A percentile compares a stretch with the other conserved stretches of the same genome.
phyloP scores from a whole-genome alignment of 805 yeast species.

The Candida silvicultrix region DNA sequence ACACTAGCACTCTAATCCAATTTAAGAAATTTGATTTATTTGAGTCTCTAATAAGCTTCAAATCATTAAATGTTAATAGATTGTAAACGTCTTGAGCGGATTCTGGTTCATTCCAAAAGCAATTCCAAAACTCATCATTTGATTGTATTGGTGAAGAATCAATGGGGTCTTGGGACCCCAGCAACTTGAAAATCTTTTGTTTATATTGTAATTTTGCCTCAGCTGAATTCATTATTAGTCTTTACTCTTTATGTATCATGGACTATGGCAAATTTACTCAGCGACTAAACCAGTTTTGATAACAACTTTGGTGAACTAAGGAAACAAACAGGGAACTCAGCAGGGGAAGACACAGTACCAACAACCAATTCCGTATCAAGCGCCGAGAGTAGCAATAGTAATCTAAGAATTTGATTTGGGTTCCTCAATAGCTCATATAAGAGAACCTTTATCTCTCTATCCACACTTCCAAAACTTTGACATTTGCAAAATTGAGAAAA shows the following conservation, averaged over 20 bases:
- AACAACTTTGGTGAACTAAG: no score
- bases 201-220: constrained; percentile 61
- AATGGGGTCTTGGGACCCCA: constrained; percentile 28
- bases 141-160: background rate
- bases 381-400: no score
- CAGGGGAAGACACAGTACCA: no score
- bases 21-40: constrained; percentile 52
- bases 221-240: constrained; percentile 65
- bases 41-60: constrained; percentile 51
- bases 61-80: constrained; percentile 48
- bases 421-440: no score
- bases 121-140: constrained; percentile 35
- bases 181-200: constrained; percentile 53
- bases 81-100: constrained; percentile 52
- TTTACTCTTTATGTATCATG: no score
- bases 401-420: no score
- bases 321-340: no score
- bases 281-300: no score
- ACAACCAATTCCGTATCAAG: no score
- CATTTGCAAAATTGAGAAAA: background rate
- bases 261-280: no score
- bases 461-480: background rate
- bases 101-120: constrained; percentile 44
- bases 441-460: no score
- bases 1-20: constrained; percentile 37